A percentile compares a stretch with the other conserved stretches of the same genome.
phyloP scores from a whole-genome alignment of 73 alveolate genomes.

The Uronychia setigera region DNA sequence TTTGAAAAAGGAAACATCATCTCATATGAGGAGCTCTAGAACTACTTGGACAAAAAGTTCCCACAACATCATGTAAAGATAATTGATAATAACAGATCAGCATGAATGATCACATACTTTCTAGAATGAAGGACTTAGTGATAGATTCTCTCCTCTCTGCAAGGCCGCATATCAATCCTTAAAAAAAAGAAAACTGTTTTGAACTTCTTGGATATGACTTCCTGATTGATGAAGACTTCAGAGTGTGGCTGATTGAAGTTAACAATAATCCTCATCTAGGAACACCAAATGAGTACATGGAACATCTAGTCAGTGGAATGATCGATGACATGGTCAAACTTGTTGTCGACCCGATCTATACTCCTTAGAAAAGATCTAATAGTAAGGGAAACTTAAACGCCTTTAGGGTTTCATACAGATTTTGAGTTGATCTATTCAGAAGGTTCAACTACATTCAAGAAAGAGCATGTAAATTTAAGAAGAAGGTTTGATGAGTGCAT shows the following conservation, averaged over 20 bases:
- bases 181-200: slow-evolving; percentile 61
- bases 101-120: slow-evolving; percentile 73
- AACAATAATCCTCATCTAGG: slow-evolving; percentile 46
- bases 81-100: slow-evolving; percentile 20
- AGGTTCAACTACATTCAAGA: background rate
- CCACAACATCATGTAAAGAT: slow-evolving; percentile 66
- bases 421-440: slow-evolving; percentile 59
- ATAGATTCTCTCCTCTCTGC: slow-evolving; percentile 79
- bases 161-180: slow-evolving; percentile 65
- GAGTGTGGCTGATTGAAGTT: slow-evolving; percentile 42
- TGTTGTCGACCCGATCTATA: background rate
- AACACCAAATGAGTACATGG: slow-evolving; percentile 4
- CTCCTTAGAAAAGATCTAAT: background rate
- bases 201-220: slow-evolving; percentile 59
- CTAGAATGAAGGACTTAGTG: slow-evolving; percentile 84
- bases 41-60: slow-evolving; percentile 57
- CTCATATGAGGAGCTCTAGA: slow-evolving; percentile 65
- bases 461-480: background rate
- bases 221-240: slow-evolving; percentile 37
- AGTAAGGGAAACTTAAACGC: background rate
- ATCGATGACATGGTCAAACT: background rate
- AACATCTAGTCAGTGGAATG: background rate
- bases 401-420: background rate
- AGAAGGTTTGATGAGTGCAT: background rate
- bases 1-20: slow-evolving; percentile 87